Base-by-base conservation (phyloP, 495 filamentous ascomycete genomes). In the Cenococcum geophilum region DNA sequence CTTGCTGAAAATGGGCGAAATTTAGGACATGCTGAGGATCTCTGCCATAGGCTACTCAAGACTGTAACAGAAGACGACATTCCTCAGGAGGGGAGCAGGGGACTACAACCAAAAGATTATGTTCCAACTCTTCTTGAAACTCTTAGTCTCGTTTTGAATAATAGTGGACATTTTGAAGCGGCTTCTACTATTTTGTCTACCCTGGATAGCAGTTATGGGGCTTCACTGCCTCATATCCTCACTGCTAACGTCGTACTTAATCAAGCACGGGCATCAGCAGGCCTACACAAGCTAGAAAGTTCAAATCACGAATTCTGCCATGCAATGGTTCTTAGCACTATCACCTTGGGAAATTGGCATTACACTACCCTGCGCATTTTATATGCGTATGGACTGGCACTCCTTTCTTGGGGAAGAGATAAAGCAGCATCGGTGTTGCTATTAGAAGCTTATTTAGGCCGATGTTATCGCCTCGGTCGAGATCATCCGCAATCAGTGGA, bases 321-420 rank as follows among this genome's bases (percentile, higher is more conserved):
- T 49, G 45, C 45, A 8, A 18, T 49, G 45, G 45, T 49, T 18
- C 45, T 49, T 8, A 49, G 45, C 45, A 9, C 45, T n/a, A 49
- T 49, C 9, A n/a, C 45, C n/a, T 14, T 49, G n/a, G 45, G 45
- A 49, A 49, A 49, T 18, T 49, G 45, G 45, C 45, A 49, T 49
- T 49, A 49, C 14, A 49, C 45, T 18, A 49, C 45, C 1, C 5
- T 49, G 1, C 18, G 14, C 8, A 22, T 49, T 14, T 49, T 49
- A 6, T 14, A 49, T 14, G n/a, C 45, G 6, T 49, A 49, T 49
- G 45, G 45, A 20, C 18, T 22, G 5, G 18, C 18, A 20, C 16
- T 49, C 1, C 45, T 49, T 49, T 49, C 45, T 22, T 20, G 18
- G 18, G 45, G 45, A 18, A 49, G 22, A 18, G 45, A 49, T 18